Conservation (phyloP, 2,329 filamentous ascomycete genomes). For the Paracorniculantispora psalliotae region DNA sequence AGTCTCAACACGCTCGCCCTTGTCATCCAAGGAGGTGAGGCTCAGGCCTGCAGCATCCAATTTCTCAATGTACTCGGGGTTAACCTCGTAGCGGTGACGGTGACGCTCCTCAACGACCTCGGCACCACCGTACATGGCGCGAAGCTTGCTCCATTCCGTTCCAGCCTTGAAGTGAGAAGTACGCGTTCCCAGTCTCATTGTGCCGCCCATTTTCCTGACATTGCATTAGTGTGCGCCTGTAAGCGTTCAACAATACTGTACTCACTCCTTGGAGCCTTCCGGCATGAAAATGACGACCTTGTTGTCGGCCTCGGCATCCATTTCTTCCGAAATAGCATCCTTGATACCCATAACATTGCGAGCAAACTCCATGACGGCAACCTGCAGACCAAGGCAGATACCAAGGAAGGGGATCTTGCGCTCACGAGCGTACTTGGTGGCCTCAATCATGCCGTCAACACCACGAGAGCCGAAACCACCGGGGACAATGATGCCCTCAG, state of each 20-base stretch:
- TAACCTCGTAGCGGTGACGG: slow-evolving; percentile 87
- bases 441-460: slow-evolving; percentile 84
- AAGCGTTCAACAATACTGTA: slow-evolving; percentile 9
- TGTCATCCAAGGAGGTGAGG: slow-evolving; percentile 77
- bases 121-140: slow-evolving; percentile 63
- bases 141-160: slow-evolving; percentile 73
- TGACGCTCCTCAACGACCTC: slow-evolving; percentile 66
- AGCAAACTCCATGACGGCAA: slow-evolving; percentile 85
- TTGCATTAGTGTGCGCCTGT: neutral
- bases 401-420: slow-evolving; percentile 79
- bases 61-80: slow-evolving; percentile 67
- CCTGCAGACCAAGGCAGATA: slow-evolving; percentile 88
- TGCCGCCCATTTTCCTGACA: slow-evolving; percentile 61
- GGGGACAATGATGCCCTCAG: slow-evolving; percentile 55
- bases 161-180: slow-evolving; percentile 69
- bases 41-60: slow-evolving; percentile 65
- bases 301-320: slow-evolving; percentile 52
- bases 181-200: slow-evolving; percentile 78
- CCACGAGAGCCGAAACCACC: slow-evolving; percentile 79
- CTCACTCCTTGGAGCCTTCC: slow-evolving; percentile 48
- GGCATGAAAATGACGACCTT: slow-evolving; percentile 89
- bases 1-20: slow-evolving; percentile 75
- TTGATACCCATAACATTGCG: slow-evolving; percentile 65
- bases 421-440: slow-evolving; percentile 80
- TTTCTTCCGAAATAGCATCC: slow-evolving; percentile 52